A percentile compares a stretch with the other conserved stretches of the same genome.
These are phyloP conservation scores for Astrothelium subdiscretum DNA, from an alignment of 495 filamentous ascomycete genomes.

Conservation along the genomic window DNA sequence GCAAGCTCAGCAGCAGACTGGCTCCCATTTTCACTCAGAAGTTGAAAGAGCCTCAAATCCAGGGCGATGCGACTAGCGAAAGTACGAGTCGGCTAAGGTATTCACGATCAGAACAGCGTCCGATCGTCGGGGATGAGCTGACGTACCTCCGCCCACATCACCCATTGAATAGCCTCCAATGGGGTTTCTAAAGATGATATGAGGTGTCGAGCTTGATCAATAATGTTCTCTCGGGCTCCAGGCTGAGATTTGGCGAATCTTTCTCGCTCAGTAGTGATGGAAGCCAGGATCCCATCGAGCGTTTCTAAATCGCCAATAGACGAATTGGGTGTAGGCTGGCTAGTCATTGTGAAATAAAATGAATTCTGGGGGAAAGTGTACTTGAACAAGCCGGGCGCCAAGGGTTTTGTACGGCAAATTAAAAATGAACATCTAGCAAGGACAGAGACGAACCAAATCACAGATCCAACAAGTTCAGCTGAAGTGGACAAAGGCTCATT, in stretches of 20 bases:
- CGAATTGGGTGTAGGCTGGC: not conserved
- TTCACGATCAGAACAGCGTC: not conserved
- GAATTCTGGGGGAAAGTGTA: no score
- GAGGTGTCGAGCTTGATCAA: not conserved
- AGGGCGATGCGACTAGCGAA: not conserved
- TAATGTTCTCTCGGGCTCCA: not conserved
- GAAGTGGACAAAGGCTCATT: no score
- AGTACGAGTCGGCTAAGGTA: not conserved
- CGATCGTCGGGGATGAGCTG: not conserved
- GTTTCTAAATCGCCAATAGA: no score
- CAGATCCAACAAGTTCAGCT: no score
- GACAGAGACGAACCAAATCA: no score
- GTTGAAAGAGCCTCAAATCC: not conserved
- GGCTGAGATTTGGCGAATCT: not conserved
- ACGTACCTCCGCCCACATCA: not conserved
- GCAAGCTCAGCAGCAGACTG: slow-evolving; percentile 4
- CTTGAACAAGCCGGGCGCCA: no score
- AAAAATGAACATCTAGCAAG: no score
- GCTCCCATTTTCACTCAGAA: not conserved
- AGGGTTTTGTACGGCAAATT: no score
- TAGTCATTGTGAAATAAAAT: not conserved
- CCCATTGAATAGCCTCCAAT: not conserved
- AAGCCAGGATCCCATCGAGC: not conserved
- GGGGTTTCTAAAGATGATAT: not conserved
- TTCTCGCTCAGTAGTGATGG: not conserved